A percentile compares a stretch with the other conserved stretches of the same genome.
phyloP scores from a whole-genome alignment of 345 rosid species.

The Citrus sp. region DNA sequence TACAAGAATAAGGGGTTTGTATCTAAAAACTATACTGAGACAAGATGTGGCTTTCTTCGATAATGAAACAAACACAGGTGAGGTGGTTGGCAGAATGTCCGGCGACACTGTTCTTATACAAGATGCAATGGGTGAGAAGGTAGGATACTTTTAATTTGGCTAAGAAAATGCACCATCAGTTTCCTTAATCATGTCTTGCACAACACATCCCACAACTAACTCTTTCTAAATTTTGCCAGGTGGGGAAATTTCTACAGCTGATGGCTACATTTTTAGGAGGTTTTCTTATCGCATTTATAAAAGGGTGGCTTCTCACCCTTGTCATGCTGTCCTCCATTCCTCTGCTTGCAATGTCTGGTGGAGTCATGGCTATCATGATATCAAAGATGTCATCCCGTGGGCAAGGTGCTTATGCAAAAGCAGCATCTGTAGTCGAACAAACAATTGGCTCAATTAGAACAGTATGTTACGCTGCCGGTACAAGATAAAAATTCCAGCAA shows the following conservation, averaged over 20 bases:
- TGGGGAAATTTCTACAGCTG: slow-evolving; percentile 80
- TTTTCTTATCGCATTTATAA: slow-evolving; percentile 60
- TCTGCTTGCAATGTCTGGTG: slow-evolving; percentile 62
- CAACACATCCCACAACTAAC: background rate
- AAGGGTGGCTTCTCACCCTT: slow-evolving; percentile 87
- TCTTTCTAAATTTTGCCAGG: slow-evolving; percentile 35
- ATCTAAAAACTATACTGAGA: slow-evolving; percentile 70
- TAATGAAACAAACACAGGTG: slow-evolving; percentile 77
- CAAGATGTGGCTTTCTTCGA: slow-evolving; percentile 86
- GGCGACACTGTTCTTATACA: slow-evolving; percentile 93
- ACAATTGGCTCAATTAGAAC: slow-evolving; percentile 81
- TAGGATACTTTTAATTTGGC: slow-evolving; percentile 11
- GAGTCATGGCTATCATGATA: slow-evolving; percentile 41
- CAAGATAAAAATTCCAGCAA: background rate
- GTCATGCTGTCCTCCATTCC: slow-evolving; percentile 74
- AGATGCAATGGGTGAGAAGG: slow-evolving; percentile 98
- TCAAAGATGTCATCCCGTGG: slow-evolving; percentile 64
- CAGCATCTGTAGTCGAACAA: slow-evolving; percentile 71
- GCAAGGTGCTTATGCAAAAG: slow-evolving; percentile 68
- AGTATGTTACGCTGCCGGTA: slow-evolving; percentile 29
- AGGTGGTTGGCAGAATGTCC: slow-evolving; percentile 94
- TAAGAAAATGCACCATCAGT: background rate
- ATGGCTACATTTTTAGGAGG: slow-evolving; percentile 76
- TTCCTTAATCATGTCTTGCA: background rate
- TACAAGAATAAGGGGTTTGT: slow-evolving; percentile 59